Evolutionary conservation across 2,329 filamentous ascomycete genomes (phyloP).

Genomic region (Graphiopsis chlorocephala): DNA sequence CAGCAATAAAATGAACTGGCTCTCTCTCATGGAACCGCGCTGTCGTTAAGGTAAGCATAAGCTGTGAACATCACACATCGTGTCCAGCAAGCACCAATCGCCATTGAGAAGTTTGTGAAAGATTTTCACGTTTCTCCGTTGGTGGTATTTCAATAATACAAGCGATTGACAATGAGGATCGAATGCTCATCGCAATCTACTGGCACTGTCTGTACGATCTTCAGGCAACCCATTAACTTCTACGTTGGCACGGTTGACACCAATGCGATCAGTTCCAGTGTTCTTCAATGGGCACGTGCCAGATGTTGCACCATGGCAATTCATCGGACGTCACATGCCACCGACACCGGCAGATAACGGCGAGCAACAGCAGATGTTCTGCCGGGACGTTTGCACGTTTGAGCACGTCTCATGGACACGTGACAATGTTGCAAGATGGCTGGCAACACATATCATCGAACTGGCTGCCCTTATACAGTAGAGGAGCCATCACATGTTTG

Average conservation of each 20-base stretch:
- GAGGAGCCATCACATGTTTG: neutral
- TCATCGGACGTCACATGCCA: conserved; percentile 8
- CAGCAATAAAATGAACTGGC: neutral
- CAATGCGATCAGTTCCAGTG: neutral
- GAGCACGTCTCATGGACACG: neutral
- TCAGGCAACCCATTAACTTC: neutral
- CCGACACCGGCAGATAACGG: neutral
- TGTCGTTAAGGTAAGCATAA: neutral
- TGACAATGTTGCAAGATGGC: neutral
- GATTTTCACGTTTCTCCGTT: neutral
- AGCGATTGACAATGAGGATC: neutral
- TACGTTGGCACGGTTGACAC: neutral
- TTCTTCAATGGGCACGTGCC: conserved; percentile 14
- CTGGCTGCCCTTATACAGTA: neutral
- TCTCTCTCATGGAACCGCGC: neutral
- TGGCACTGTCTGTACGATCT: neutral
- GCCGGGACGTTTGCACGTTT: neutral
- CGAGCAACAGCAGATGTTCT: neutral
- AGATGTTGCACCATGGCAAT: neutral
- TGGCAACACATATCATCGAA: neutral
- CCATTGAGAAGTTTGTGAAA: neutral
- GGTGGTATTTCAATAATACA: neutral
- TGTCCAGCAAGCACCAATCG: neutral
- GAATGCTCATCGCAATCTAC: neutral
- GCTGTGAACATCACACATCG: neutral